Percentiles rank a stretch among this genome's conserved stretches.
These are phyloP conservation scores for Jatropha curcas DNA, from an alignment of 345 rosid genomes.

Conservation along the genomic window DNA sequence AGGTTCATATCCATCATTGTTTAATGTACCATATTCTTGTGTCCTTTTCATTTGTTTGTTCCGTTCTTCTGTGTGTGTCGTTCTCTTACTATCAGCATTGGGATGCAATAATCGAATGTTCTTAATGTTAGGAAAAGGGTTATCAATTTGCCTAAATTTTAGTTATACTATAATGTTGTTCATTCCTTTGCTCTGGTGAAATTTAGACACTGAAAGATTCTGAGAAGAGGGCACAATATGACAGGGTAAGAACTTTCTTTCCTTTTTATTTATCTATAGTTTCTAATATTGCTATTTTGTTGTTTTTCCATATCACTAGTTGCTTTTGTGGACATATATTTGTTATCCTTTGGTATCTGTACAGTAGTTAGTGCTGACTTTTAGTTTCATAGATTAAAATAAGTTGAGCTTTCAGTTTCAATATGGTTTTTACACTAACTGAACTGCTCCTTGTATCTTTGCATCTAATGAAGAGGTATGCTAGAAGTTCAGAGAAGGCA, in stretches of 20 bases:
- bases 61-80: background rate
- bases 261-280: background rate
- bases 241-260: conserved; percentile 39
- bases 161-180: conserved; percentile 1
- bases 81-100: background rate
- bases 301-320: background rate
- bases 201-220: conserved; percentile 67
- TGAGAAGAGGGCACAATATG: conserved; percentile 69
- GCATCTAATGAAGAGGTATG: conserved; percentile 38
- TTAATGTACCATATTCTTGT: background rate
- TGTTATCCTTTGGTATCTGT: background rate
- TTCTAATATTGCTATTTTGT: conserved; percentile 1
- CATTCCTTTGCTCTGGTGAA: conserved; percentile 13
- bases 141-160: background rate
- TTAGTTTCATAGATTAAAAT: background rate
- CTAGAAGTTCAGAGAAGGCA: conserved; percentile 42
- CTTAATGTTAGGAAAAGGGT: background rate
- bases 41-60: conserved; percentile 1
- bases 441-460: conserved; percentile 10
- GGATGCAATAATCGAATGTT: background rate
- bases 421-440: conserved; percentile 18
- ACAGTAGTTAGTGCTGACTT: background rate
- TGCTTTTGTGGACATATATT: background rate
- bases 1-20: conserved; percentile 41
- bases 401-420: background rate